Evolutionary conservation across 164 flowering plant genomes (phyloP), one percentile per base, ranked within the genome.

Genomic region (Sextonia rubra): DNA sequence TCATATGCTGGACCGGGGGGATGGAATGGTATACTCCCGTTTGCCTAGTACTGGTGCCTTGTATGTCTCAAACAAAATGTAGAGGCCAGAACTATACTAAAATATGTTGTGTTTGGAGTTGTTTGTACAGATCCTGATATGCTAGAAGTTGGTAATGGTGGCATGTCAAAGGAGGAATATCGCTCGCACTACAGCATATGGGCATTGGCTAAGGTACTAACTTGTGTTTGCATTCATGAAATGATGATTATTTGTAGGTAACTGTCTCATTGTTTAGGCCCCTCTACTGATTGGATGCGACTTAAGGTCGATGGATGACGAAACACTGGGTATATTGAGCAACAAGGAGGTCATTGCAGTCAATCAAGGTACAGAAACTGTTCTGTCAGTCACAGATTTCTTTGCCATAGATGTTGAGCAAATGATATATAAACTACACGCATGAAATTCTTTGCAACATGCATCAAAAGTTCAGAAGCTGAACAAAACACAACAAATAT

Each of bases 141-240:
- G 97, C 89, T 93, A 44, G 98, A 93, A 81, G 93, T 93, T 47
- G 98, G 98, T 69, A 93, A 93, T 73, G 93, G 98, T 44, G 93
- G 93, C 64, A 88, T 93, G 97, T 85, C 87, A 0, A 77, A 73
- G 6, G 90, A 86, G 62, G 98, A 92, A 73, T 92, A 92, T 49
- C 85, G 93, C 17, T 83, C 89, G 2, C 97, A 93, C 77, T 90
- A 91, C 77, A 93, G 97, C 86, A 91, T 93, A 66, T 93, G 97
- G 95, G 97, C 94, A 71, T 56, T 92, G 48, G 82, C 74, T 3
- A 91, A 91, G 85, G 97, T 91, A 77, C 58, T 20, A 15, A 14
- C 1, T 52, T 11, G n/a, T 17, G 58, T 52, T 3, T 52, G 14
- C 44, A 37, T 37, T 37, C 17, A 52, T 52, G 58, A 52, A 52